phyloP scores from a whole-genome alignment of 805 yeast genomes.

The Saccharomyces jurei region DNA sequence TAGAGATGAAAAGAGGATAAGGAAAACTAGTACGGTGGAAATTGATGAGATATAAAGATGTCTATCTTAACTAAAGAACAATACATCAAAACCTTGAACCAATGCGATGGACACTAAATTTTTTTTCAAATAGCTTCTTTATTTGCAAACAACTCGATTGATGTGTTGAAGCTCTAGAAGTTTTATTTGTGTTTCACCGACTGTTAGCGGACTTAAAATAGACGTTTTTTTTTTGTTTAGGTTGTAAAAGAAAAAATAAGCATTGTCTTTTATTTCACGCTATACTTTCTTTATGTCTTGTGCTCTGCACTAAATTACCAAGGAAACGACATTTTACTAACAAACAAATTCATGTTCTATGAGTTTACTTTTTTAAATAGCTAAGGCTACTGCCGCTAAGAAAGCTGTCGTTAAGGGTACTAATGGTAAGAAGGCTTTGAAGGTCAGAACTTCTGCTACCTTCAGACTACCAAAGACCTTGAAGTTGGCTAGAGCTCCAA shows the following conservation, averaged over 20 bases:
- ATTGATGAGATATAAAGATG: neutral
- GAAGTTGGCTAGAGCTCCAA: slow-evolving; percentile 88
- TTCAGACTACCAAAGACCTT: slow-evolving; percentile 98
- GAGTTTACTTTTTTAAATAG: slow-evolving; percentile 20
- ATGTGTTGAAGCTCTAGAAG: neutral
- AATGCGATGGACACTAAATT: neutral
- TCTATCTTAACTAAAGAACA: neutral
- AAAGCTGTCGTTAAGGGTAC: slow-evolving; percentile 98
- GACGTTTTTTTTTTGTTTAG: neutral
- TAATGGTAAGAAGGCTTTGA: slow-evolving; percentile 79
- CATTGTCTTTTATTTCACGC: neutral
- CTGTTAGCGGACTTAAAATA: too few species aligned
- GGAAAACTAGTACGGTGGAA: neutral
- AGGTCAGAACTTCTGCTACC: slow-evolving; percentile 90
- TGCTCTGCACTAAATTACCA: neutral
- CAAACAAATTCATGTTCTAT: slow-evolving; percentile 2
- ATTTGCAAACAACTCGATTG: neutral
- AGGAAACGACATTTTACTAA: slow-evolving; percentile 9
- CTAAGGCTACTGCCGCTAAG: slow-evolving; percentile 95
- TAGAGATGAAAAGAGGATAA: neutral
- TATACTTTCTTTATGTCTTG: neutral
- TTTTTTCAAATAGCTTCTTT: neutral
- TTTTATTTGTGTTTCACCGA: too few species aligned
- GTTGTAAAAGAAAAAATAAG: neutral
- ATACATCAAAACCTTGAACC: neutral